Base-by-base conservation (phyloP, 495 filamentous ascomycete species). In the Neurospora cerealis region DNA sequence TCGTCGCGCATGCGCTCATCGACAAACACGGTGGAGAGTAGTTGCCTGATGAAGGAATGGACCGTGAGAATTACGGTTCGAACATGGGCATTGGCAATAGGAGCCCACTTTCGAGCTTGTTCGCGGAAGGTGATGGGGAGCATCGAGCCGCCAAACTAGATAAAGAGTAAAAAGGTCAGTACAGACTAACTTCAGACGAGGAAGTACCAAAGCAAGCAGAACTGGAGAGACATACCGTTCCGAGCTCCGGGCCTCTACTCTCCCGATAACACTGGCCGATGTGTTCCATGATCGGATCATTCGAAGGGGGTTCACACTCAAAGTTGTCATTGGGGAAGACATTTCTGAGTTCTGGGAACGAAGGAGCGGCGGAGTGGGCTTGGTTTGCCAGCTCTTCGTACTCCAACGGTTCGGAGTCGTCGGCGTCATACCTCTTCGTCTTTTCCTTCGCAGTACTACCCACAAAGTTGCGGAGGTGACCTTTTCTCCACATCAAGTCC, bases 71-170 rank as follows among this genome's bases (percentile, higher is more conserved):
- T 84, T 2, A 85, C 77, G 69, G 84, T 81, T 39, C 79, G 82
- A 21, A 89, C 80, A 70, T 89, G 87, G 0, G 78, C 80, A 2
- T 41, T 15, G 39, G 39, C 39, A 41, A 41, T 41, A 11, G 39
- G 39, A 41, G 39, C 4, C 82, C 87, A 91, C 36, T 88, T 89
- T 5, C 70, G 74, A 0, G 87, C 85, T 74, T 91, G 88, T 44
- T 86, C 80, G 41, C 84, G 85, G 78, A 89, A 86, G 17, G 85
- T 76, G 7, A 75, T 85, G 2, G 80, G 76, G 4, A 89, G 74
- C 1, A 90, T 69, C 0, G 81, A 69, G 4, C 75, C 54, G 39
- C 84, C 81, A 75, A 88, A 75, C 81, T 82, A 44, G 62, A 36
- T 32, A 44, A 28, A 41, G 66, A 19, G 54, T 73, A 7, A 75